A percentile compares a stretch with the other conserved stretches of the same genome.
phyloP scores from a whole-genome alignment of 345 rosid genomes.

The Ceriops decandra region DNA sequence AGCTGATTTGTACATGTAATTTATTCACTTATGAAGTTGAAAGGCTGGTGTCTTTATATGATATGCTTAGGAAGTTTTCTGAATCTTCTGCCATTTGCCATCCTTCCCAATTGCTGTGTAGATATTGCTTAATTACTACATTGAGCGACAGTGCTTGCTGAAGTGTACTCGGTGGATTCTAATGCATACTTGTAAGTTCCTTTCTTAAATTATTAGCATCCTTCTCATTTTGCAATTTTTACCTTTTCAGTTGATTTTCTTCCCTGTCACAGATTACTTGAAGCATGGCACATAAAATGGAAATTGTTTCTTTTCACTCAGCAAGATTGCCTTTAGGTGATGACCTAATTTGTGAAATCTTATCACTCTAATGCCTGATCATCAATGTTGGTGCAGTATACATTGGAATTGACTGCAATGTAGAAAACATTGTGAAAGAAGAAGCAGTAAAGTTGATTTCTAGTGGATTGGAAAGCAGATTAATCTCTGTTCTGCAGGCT shows the following conservation, averaged over 20 bases:
- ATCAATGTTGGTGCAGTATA: slow-evolving; percentile 48
- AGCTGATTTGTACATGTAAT: neutral
- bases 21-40: neutral
- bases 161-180: slow-evolving; percentile 79
- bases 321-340: neutral
- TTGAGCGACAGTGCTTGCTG: slow-evolving; percentile 90
- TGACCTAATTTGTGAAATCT: neutral
- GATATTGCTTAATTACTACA: slow-evolving; percentile 74
- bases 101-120: slow-evolving; percentile 29
- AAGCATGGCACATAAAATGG: neutral
- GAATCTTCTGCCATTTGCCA: neutral
- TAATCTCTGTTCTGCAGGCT: slow-evolving; percentile 48
- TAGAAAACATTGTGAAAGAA: slow-evolving; percentile 39
- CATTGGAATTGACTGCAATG: slow-evolving; percentile 42
- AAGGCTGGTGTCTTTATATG: neutral
- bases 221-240: neutral
- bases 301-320: neutral
- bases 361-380: neutral
- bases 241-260: neutral
- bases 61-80: neutral
- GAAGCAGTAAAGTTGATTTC: slow-evolving; percentile 64
- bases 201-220: neutral
- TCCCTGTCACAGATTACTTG: neutral
- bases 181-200: slow-evolving; percentile 65
- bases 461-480: slow-evolving; percentile 70